Evolutionary conservation across 2,329 filamentous ascomycete genomes (phyloP).

Genomic region (Pyrenophora graminea): DNA sequence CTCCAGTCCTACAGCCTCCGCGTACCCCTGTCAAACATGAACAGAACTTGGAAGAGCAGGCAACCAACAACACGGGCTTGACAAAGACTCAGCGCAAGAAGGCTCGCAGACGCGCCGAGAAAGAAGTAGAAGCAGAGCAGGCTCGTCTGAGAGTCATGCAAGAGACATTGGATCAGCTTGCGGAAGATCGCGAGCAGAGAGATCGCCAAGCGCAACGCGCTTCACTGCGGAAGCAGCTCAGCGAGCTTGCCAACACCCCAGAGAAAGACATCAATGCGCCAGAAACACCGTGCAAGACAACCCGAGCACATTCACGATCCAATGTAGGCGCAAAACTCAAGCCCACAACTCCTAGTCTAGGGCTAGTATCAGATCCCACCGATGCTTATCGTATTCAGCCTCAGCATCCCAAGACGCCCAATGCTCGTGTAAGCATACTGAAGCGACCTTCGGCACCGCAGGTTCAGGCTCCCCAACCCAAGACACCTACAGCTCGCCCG

Average conservation of each 20-base stretch:
- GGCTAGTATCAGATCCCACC: neutral
- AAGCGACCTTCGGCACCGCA: conserved; percentile 17
- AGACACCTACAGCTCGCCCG: conserved; percentile 18
- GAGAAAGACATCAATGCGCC: neutral
- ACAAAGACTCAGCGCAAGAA: conserved; percentile 35
- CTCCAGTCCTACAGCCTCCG: conserved; percentile 12
- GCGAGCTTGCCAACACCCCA: neutral
- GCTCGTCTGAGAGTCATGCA: conserved; percentile 15
- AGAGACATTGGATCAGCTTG: conserved; percentile 10
- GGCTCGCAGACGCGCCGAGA: conserved; percentile 33
- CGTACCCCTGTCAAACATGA: conserved; percentile 1
- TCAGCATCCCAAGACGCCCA: conserved; percentile 20
- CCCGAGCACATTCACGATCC: conserved; percentile 24
- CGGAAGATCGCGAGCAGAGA: conserved; percentile 11
- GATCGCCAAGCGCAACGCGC: neutral
- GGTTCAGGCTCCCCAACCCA: conserved; percentile 12
- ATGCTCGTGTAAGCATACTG: conserved; percentile 10
- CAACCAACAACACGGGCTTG: conserved; percentile 7
- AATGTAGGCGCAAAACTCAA: conserved; percentile 38
- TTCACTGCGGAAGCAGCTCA: conserved; percentile 1
- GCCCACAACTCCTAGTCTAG: conserved; percentile 20
- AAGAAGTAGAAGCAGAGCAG: conserved; percentile 18
- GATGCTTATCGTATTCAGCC: conserved; percentile 7
- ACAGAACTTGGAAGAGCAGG: conserved; percentile 1
- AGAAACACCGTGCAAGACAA: conserved; percentile 6